Conservation (phyloP, 495 filamentous ascomycete genomes). For the Penicillium coprophilum region DNA sequence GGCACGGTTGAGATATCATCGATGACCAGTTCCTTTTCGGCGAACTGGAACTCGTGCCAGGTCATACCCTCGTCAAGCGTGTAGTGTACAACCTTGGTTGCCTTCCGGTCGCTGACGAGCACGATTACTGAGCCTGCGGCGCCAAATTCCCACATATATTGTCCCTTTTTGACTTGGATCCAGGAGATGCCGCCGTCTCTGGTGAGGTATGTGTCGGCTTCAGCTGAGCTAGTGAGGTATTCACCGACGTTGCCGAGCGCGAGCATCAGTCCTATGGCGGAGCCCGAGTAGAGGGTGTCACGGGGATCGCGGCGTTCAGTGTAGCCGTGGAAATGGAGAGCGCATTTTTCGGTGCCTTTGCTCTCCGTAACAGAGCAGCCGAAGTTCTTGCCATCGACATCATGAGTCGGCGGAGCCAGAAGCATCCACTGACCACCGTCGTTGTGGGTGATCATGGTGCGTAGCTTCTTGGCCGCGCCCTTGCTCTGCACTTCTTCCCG, state of each 20-base stretch:
- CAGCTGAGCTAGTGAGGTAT: constrained; percentile 49
- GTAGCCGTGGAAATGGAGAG: constrained; percentile 90
- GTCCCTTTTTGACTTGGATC: constrained; percentile 79
- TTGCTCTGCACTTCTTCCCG: constrained; percentile 55
- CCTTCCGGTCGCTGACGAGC: constrained; percentile 62
- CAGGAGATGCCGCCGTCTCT: constrained; percentile 85
- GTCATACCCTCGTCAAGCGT: constrained; percentile 73
- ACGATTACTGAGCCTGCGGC: constrained; percentile 92
- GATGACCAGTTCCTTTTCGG: constrained; percentile 64
- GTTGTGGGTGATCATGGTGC: constrained; percentile 91
- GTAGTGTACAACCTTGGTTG: constrained; percentile 71
- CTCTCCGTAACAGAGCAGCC: constrained; percentile 58
- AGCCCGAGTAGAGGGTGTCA: constrained; percentile 82
- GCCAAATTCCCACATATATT: constrained; percentile 88
- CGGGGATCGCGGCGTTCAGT: constrained; percentile 78
- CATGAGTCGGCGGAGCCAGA: constrained; percentile 63
- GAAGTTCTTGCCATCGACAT: constrained; percentile 68
- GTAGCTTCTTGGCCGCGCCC: constrained; percentile 72
- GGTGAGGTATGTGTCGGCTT: constrained; percentile 84
- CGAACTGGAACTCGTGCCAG: constrained; percentile 76
- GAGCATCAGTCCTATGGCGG: constrained; percentile 89
- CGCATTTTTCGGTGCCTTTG: constrained; percentile 61
- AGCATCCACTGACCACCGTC: constrained; percentile 85
- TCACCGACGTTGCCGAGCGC: constrained; percentile 88
- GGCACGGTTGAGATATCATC: constrained; percentile 82